Evolutionary conservation across 208 protist species (phyloP), one percentile per base, ranked within the genome.

Genomic region (Trypanosoma congolense): DNA sequence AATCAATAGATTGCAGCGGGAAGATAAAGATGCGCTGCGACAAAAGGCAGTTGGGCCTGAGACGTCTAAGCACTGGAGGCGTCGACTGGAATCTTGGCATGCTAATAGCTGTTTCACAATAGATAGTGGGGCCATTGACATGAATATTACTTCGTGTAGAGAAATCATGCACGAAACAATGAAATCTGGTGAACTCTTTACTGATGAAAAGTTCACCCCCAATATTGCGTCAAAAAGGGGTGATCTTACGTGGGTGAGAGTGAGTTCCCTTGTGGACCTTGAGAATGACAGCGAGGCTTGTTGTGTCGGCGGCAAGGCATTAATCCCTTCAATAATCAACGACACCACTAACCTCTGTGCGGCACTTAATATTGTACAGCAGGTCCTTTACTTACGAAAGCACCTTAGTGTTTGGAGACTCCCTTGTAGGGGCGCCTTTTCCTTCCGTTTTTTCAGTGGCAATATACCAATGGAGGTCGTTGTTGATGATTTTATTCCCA

Each of bases 401-500:
- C 14, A 56, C 10, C 42, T 83, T 74, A 64, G 48, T 61, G 4
- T 66, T 67, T 28, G 57, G 38, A 47, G 42, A 25, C 36, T 78
- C 44, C 41, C 48, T 55, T 56, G 59, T 33, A 45, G 71, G 22
- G 62, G 73, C 21, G 44, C 61, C 30, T 80, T 71, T 62, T 48
- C 48, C 16, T 75, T 80, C 46, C 29, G 53, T 35, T 69, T 80
- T 56, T 75, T 67, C 43, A n/a, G 45, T 10, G 57, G 58, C 29
- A 55, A 60, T 28, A 49, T 55, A 41, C 47, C 55, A 3, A 38
- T 74, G 22, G 68, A 76, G 36, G 67, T 87, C 18, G 40, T 74
- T 53, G 57, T 87, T 25, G 83, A 90, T 66, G 83, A 90, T 59
- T 44, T 44, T 35, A 54, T 87, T 25, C 83, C 78, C 4, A 77